A percentile compares a stretch with the other conserved stretches of the same genome.
Conservation (phyloP, 768 basidiomycete genomes). For the Lentinula boryana region DNA sequence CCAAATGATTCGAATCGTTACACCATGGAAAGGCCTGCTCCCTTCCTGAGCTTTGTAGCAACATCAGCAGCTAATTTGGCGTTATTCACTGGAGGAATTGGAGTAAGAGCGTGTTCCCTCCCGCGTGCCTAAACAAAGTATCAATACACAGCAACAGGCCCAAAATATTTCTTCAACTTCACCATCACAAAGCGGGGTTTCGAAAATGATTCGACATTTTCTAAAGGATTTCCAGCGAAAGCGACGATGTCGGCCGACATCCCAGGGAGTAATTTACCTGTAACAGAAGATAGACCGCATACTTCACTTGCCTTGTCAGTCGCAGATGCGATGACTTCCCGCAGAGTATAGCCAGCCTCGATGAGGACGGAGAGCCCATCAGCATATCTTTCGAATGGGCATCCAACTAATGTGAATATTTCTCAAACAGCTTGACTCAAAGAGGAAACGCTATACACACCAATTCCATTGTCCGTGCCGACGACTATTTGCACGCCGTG, state of each 20-base stretch:
- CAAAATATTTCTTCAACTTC: neutral
- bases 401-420: neutral
- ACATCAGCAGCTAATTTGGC: neutral
- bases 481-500: conserved; percentile 2
- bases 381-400: conserved; percentile 7
- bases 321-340: conserved; percentile 5
- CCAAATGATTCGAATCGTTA: neutral
- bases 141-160: neutral
- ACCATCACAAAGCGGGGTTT: conserved; percentile 7
- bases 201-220: conserved; percentile 1
- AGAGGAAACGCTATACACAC: neutral
- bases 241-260: conserved; percentile 5
- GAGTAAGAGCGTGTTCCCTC: conserved; percentile 1
- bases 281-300: neutral
- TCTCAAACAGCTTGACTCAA: neutral
- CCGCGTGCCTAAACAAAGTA: conserved; percentile 1
- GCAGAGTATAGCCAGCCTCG: conserved; percentile 5
- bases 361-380: conserved; percentile 6
- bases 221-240: conserved; percentile 6
- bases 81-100: conserved; percentile 2
- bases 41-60: neutral
- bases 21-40: neutral
- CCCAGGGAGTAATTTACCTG: conserved; percentile 4
- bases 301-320: conserved; percentile 4
- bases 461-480: conserved; percentile 5